Base-by-base conservation (phyloP, 1,139 yeast genomes). In the Suhomyces chickasaworum region DNA sequence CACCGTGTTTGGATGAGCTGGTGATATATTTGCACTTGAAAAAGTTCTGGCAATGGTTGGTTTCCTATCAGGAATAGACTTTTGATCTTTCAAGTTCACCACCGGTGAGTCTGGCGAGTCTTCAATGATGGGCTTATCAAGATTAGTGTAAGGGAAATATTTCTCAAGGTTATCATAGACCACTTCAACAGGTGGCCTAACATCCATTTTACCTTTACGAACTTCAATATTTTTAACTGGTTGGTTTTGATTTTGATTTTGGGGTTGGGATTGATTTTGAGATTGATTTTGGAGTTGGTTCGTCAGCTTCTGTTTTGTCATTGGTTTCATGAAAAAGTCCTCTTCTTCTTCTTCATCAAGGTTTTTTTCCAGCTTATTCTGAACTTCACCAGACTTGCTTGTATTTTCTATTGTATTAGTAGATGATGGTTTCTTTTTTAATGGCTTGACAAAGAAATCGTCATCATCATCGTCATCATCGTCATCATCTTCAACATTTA, bases 101-200 rank as follows among this genome's bases (percentile, higher is more conserved):
- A 59, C 62, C 3, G 86, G 85, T 0, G 88, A 81, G 1, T 75
- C 71, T 0, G 89, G 86, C 0, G 90, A 84, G 41, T 88, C 91
- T 59, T 89, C 93, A 31, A 91, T 80, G 33, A 93, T 89, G 1
- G 98, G 96, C 58, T 87, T 87, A 61, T 95, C 99, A 51, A 95
- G 77, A 66, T 93, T 93, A 0, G 98, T 85, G 55, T 88, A 78
- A 0, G 99, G 99, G 73, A 95, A 95, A 63, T 89, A 95, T 58
- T 81, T 80, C 58, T 93, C 99, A 55, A 95, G 77, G 59, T 95
- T 90, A 48, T 90, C 89, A 61, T 90, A 93, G 32, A 95, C 86
- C 41, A 88, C 95, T 59, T 93, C 98, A 0, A 96, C 86, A 0
- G 99, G 91, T 2, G 99, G 99, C 61, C 99, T 81, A 6, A 93